Conservation (phyloP, 768 basidiomycete genomes). For the Auriculariales sp. region DNA sequence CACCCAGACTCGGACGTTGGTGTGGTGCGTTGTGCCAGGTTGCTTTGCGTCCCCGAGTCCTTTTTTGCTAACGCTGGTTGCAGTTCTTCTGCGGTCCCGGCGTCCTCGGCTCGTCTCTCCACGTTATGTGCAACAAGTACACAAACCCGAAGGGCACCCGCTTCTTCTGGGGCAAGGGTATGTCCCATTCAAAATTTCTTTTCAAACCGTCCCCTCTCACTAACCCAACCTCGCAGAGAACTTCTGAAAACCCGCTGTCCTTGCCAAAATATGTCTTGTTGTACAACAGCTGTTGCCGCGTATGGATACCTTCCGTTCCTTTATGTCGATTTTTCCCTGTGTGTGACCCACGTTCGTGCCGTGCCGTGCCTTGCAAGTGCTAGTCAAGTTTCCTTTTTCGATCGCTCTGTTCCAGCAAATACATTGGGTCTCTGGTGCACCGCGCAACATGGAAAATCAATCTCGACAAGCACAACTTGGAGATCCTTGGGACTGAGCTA, state of each 20-base stretch:
- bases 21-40: slow-evolving; percentile 36
- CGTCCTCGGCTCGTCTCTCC: slow-evolving; percentile 46
- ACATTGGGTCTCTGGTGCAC: no score
- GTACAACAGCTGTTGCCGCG: no score
- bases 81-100: slow-evolving; percentile 81
- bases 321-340: no score
- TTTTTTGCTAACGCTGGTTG: background rate
- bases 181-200: background rate
- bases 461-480: no score
- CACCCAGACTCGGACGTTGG: slow-evolving; percentile 85
- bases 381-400: no score
- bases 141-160: slow-evolving; percentile 61
- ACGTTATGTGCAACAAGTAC: slow-evolving; percentile 74
- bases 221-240: background rate
- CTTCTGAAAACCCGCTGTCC: background rate
- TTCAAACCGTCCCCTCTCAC: background rate
- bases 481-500: no score
- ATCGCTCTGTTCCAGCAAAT: no score
- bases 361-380: no score
- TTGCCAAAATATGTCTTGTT: no score
- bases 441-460: no score
- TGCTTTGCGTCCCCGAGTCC: slow-evolving; percentile 1
- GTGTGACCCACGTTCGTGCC: no score
- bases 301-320: no score
- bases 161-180: slow-evolving; percentile 80